Evolutionary conservation across 192 early-diverging fungal genomes (phyloP), one percentile per base, ranked within the genome.

Genomic region (Entophlyctis helioformis): DNA sequence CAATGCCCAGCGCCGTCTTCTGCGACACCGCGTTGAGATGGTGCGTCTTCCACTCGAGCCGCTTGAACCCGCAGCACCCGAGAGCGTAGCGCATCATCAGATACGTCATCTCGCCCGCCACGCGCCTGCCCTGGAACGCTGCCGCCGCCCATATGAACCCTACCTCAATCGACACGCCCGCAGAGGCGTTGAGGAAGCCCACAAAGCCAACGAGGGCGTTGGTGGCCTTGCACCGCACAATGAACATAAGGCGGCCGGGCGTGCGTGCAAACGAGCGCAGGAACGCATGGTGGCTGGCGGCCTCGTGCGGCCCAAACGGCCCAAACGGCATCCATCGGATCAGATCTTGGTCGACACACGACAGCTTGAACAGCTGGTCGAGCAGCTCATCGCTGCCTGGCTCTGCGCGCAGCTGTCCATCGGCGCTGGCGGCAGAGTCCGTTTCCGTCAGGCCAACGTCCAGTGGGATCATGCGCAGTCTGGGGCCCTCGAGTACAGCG

Each of bases 21-120:
- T 45, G 36, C 8, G 39, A 43, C 15, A 56, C 39, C 0, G 36
- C 22, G 39, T 60, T 60, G 3, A 50, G 20, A 16, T 44, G 36
- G 38, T 60, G 42, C 28, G 25, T 33, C 39, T 60, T 59, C 58
- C 51, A 53, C 2, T 51, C 51, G 3, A 47, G n/a, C 12, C 51
- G 40, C 13, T 18, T 16, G 29, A 46, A 48, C 2, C 38, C 46
- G 12, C 34, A n/a, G 11, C 29, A 49, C n/a, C n/a, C 51, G 5
- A 51, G 9, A 13, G 36, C 44, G 7, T 46, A 33, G 11, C 36
- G 6, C 27, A 46, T 46, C 1, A 46, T 11, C 1, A 46, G 44
- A 11, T 6, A 13, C 25, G 31, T 22, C 3, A 20, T 12, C 36
- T 46, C 44, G 2, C 11, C 16, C 2, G 27, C 44, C 22, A 22